Conservation (phyloP, 495 filamentous ascomycete species). For the Neurospora sublineolata region DNA sequence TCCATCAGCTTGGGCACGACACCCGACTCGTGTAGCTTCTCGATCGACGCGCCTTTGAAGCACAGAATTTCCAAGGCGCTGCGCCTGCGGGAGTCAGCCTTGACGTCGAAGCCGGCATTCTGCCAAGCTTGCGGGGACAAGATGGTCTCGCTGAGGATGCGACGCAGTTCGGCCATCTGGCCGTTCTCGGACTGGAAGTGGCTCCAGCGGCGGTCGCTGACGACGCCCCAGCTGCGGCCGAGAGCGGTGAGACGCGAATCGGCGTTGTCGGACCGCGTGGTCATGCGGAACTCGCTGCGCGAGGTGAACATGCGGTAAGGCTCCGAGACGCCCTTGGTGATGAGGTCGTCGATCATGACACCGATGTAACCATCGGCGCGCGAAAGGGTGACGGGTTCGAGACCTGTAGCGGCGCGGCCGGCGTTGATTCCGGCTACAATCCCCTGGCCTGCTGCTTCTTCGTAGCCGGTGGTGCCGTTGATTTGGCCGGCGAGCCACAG, state of each 20-base stretch:
- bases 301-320: conserved; percentile 99
- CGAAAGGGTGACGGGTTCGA: conserved; percentile 53
- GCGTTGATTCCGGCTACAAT: conserved; percentile 90
- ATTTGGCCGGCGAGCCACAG: conserved; percentile 94
- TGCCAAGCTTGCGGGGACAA: conserved; percentile 53
- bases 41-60: conserved; percentile 43
- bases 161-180: conserved; percentile 53
- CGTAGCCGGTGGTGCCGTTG: conserved; percentile 96
- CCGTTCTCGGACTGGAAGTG: conserved; percentile 49
- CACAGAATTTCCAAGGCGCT: conserved; percentile 69
- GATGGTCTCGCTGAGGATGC: conserved; percentile 42
- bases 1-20: conserved; percentile 39
- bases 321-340: conserved; percentile 94
- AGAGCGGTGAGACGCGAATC: conserved; percentile 74
- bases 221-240: conserved; percentile 66
- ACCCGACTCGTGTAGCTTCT: conserved; percentile 31
- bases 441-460: conserved; percentile 91
- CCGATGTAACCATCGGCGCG: conserved; percentile 91
- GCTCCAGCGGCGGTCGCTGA: conserved; percentile 67
- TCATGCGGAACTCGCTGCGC: conserved; percentile 89
- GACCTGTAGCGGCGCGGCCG: conserved; percentile 60
- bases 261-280: conserved; percentile 83
- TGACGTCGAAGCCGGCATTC: conserved; percentile 53
- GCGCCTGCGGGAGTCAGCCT: conserved; percentile 46
- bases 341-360: conserved; percentile 96